These are phyloP conservation scores for Pichia sp. DNA, from an alignment of 1,139 yeast genomes.

Conservation along the genomic window DNA sequence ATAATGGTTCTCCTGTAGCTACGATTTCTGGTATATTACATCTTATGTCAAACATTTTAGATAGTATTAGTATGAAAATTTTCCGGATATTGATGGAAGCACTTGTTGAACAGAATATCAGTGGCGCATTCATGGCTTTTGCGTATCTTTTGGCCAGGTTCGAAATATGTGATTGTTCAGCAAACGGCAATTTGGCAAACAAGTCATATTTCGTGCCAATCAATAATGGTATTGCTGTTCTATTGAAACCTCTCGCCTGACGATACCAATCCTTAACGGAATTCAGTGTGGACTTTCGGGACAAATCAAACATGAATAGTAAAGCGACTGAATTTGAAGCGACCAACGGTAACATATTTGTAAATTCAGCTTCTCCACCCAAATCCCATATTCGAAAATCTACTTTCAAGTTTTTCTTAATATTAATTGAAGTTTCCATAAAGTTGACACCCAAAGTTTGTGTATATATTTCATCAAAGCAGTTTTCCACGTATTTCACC, in stretches of 20 bases:
- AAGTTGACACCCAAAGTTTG: slow-evolving; percentile 94
- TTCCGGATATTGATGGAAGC: slow-evolving; percentile 92
- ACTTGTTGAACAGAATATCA: slow-evolving; percentile 86
- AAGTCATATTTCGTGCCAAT: slow-evolving; percentile 94
- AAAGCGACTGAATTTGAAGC: slow-evolving; percentile 93
- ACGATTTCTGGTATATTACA: slow-evolving; percentile 78
- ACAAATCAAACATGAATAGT: slow-evolving; percentile 84
- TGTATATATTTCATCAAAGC: slow-evolving; percentile 85
- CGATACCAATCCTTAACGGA: slow-evolving; percentile 93
- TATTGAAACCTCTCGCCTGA: slow-evolving; percentile 86
- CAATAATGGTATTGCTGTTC: slow-evolving; percentile 84
- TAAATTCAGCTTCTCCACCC: slow-evolving; percentile 95
- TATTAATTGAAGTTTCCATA: slow-evolving; percentile 83
- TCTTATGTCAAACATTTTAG: slow-evolving; percentile 86
- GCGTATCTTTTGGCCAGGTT: slow-evolving; percentile 84
- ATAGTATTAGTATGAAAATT: slow-evolving; percentile 82
- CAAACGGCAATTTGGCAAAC: slow-evolving; percentile 70
- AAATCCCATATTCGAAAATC: slow-evolving; percentile 94
- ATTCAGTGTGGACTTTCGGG: slow-evolving; percentile 78
- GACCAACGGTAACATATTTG: slow-evolving; percentile 91
- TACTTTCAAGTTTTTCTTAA: slow-evolving; percentile 73
- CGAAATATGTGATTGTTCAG: slow-evolving; percentile 81
- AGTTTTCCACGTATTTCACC: slow-evolving; percentile 95
- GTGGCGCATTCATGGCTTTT: slow-evolving; percentile 82
- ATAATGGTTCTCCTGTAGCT: slow-evolving; percentile 81